These are phyloP conservation scores for Leishmania amazonensis DNA, from an alignment of 208 protist genomes.

Conservation along the genomic window DNA sequence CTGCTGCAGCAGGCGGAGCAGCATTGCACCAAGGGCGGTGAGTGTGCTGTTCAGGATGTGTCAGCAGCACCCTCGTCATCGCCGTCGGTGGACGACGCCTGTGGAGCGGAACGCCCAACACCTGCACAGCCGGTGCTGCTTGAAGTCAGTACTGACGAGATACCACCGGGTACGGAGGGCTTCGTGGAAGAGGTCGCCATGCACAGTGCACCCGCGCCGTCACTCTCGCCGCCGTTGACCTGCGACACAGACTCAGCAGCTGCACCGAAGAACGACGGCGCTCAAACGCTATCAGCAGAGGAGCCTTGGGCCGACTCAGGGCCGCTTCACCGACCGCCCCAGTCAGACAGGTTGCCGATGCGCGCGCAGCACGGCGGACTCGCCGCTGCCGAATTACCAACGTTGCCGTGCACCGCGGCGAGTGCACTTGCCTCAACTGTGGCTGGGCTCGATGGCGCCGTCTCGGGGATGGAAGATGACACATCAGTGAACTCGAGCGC, in stretches of 20 bases:
- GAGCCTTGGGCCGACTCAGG: not conserved
- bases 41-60: not conserved
- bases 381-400: not conserved
- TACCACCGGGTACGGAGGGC: not conserved
- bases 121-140: not conserved
- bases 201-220: not conserved
- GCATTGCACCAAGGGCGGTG: not conserved
- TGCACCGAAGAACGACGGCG: not conserved
- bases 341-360: not conserved
- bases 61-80: not conserved
- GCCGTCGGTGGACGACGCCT: not conserved
- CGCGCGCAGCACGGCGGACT: not conserved
- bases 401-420: not conserved
- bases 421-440: not conserved
- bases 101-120: not conserved
- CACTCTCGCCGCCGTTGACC: not conserved
- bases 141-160: not conserved
- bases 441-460: conserved; percentile 7
- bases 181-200: not conserved
- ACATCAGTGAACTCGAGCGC: conserved; percentile 26
- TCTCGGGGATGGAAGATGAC: not conserved
- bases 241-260: not conserved
- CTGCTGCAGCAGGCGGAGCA: not conserved
- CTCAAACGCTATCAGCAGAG: not conserved
- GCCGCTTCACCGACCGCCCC: not conserved